A percentile compares a stretch with the other conserved stretches of the same genome.
Evolutionary conservation across 805 yeast species (phyloP).

Genomic region (Hanseniaspora nectarophila): DNA sequence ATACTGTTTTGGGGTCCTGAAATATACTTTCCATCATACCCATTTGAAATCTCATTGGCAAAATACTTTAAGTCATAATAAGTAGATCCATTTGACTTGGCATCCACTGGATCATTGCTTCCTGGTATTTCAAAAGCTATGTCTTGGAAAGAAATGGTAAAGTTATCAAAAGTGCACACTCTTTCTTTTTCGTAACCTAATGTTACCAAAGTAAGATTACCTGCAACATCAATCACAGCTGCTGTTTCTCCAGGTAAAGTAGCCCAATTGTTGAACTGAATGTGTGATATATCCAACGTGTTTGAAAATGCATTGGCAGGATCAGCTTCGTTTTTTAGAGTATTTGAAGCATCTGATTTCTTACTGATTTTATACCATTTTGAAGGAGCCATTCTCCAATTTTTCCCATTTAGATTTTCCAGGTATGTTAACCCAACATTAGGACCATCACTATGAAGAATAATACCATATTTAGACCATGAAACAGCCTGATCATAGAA

Average conservation of each 20-base stretch:
- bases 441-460: slow-evolving; percentile 50
- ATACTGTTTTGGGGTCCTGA: background rate
- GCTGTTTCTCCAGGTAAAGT: slow-evolving; percentile 56
- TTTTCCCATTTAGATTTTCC: slow-evolving; percentile 60
- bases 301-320: background rate
- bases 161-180: slow-evolving; percentile 26
- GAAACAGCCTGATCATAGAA: slow-evolving; percentile 7
- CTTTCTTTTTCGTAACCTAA: slow-evolving; percentile 37
- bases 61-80: slow-evolving; percentile 21
- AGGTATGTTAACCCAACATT: slow-evolving; percentile 50
- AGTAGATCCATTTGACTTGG: slow-evolving; percentile 17
- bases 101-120: slow-evolving; percentile 21
- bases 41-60: slow-evolving; percentile 21
- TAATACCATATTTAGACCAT: slow-evolving; percentile 78
- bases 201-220: slow-evolving; percentile 48
- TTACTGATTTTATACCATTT: slow-evolving; percentile 21
- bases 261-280: slow-evolving; percentile 57
- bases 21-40: slow-evolving; percentile 4
- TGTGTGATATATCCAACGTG: slow-evolving; percentile 19
- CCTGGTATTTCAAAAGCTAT: slow-evolving; percentile 25
- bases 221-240: slow-evolving; percentile 62
- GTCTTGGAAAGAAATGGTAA: slow-evolving; percentile 32
- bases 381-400: slow-evolving; percentile 59
- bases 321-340: slow-evolving; percentile 11
- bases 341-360: slow-evolving; percentile 19